Evolutionary conservation across 2,329 filamentous ascomycete genomes (phyloP).

Genomic region (Colletotrichum musicola): DNA sequence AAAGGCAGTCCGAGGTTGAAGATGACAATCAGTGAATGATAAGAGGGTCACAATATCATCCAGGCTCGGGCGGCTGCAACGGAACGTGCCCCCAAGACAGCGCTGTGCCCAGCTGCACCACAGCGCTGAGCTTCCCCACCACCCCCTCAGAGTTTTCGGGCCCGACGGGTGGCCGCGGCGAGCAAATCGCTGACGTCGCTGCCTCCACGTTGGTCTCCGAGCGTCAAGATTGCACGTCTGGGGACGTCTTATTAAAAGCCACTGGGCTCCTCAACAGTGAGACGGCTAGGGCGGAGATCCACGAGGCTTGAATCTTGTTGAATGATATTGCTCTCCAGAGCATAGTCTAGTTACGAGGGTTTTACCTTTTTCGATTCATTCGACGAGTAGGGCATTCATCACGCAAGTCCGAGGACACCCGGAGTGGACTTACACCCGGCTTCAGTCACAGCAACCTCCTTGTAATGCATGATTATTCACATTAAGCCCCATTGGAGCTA

Average conservation of each 20-base stretch:
- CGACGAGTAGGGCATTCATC: no score
- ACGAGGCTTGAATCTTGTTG: no score
- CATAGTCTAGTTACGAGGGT: no score
- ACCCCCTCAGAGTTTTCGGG: conserved; percentile 25
- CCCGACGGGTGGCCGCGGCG: conserved; percentile 16
- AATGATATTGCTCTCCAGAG: no score
- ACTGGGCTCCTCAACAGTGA: no score
- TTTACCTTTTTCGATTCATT: no score
- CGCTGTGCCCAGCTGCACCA: background rate
- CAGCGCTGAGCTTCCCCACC: conserved; percentile 18
- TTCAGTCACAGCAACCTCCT: background rate
- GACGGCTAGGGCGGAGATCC: no score
- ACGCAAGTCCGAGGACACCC: conserved; percentile 12
- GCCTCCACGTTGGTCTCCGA: conserved; percentile 32
- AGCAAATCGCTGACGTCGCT: conserved; percentile 31
- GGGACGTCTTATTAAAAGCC: no score
- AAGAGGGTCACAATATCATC: background rate
- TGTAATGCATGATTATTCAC: background rate
- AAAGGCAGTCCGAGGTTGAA: no score
- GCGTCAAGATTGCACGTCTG: conserved; percentile 10
- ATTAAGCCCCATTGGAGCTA: background rate
- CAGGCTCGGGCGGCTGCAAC: background rate
- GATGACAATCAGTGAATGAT: conserved; percentile 17
- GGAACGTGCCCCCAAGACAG: background rate
- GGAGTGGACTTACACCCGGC: no score